Evolutionary conservation across 2,329 filamentous ascomycete species (phyloP), one percentile per base, ranked within the genome.

Genomic region (Trichophaea hybrida): DNA sequence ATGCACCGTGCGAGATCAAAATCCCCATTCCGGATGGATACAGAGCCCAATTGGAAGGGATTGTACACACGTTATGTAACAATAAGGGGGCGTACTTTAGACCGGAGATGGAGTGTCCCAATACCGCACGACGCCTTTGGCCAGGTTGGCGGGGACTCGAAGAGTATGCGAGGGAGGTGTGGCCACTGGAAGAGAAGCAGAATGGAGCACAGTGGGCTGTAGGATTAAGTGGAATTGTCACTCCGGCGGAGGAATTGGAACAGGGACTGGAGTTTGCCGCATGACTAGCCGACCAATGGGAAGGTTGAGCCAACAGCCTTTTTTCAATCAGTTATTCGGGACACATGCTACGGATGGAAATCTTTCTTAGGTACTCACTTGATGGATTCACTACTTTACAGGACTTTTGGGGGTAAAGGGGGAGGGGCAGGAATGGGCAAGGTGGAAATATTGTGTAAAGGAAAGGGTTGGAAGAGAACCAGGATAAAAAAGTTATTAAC

Each of bases 141-240:
- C 88, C 94, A 70, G 93, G 89, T 3, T 88, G 88, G 66, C 79
- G 93, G 58, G 86, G 88, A 34, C 79, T 97, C 67, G 89, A 96
- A 70, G 93, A 97, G 73, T 98, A 97, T 71, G 91, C 91, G 1
- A 79, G 86, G 53, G 93, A 97, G 71, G 89, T 94, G 33, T 97
- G 97, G 69, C 88, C 88, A 0, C 79, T 96, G 10, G 93, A 98
- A 72, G 93, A 98, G 74, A 85, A 90, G 67, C 88, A 89, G 35
- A 97, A 97, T 71, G 91, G 91, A 4, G 75, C 93, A 69, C 88
- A 85, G 13, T 98, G 93, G 93, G 97, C 63, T 46, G 61, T 59
- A 6, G 55, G 55, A 6, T 10, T 48, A 5, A 62, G 61, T 48
- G 63, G 63, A 24, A 57, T 65, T 17, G 61, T 62, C 33, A 65